Evolutionary conservation across 1,139 yeast species (phyloP).

Genomic region (Blastobotrys ciferrii): DNA sequence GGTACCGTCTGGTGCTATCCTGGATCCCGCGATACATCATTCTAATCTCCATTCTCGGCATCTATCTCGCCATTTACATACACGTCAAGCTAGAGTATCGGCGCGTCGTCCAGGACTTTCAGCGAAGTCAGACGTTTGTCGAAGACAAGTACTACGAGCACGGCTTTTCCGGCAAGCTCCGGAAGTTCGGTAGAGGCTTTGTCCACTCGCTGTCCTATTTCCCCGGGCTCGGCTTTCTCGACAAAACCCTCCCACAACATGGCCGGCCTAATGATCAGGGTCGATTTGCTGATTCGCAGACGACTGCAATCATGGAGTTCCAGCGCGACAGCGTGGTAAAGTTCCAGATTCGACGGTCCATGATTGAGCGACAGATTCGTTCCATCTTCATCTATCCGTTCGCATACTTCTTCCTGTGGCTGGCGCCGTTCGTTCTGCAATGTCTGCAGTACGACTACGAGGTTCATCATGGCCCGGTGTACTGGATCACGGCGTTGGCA

Average conservation of each 20-base stretch:
- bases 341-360: constrained; percentile 59
- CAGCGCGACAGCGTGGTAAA: constrained; percentile 60
- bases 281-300: constrained; percentile 19
- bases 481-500: constrained; percentile 65
- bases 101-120: constrained; percentile 31
- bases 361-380: constrained; percentile 75
- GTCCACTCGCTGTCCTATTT: constrained; percentile 25
- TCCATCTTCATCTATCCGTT: constrained; percentile 80
- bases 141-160: constrained; percentile 11
- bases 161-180: constrained; percentile 9
- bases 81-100: constrained; percentile 53
- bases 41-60: constrained; percentile 57
- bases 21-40: constrained; percentile 83
- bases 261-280: constrained; percentile 4
- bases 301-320: constrained; percentile 40
- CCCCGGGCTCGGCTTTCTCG: constrained; percentile 33
- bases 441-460: constrained; percentile 57
- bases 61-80: constrained; percentile 70
- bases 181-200: constrained; percentile 6
- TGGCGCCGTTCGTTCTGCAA: constrained; percentile 74
- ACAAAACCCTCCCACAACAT: constrained; percentile 9
- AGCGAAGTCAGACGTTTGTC: constrained; percentile 27
- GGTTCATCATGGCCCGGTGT: constrained; percentile 43
- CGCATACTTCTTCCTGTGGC: constrained; percentile 76
- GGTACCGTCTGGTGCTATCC: constrained; percentile 72